Evolutionary conservation across 192 early-diverging fungal species (phyloP).

Genomic region (Coemansia sp.): DNA sequence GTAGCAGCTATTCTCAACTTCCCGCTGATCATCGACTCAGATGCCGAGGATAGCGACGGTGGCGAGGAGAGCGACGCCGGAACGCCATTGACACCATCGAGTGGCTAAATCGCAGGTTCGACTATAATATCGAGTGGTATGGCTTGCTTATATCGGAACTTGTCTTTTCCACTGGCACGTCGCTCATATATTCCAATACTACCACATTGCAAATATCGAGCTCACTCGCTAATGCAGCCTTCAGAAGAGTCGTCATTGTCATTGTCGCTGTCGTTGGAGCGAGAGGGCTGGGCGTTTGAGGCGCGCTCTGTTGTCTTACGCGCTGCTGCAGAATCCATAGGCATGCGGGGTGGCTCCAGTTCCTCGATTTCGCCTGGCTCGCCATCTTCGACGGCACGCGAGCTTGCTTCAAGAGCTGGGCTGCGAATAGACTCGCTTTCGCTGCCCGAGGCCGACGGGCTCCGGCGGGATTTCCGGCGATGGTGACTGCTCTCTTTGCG

Average conservation of each 20-base stretch:
- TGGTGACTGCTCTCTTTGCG: not conserved
- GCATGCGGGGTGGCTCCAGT: not conserved
- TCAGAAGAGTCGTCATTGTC: not conserved
- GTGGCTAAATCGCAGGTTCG: not conserved
- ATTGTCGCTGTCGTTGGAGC: not conserved
- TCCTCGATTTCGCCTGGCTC: conserved; percentile 57
- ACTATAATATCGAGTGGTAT: no score
- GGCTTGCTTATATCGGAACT: no score
- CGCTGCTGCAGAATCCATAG: not conserved
- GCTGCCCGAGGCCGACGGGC: conserved; percentile 6
- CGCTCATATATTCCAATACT: no score
- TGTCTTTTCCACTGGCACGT: no score
- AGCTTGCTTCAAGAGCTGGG: not conserved
- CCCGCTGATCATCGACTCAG: conserved; percentile 85
- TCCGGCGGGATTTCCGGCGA: conserved; percentile 2
- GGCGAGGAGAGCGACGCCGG: conserved; percentile 19
- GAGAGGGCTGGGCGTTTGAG: not conserved
- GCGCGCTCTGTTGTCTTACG: not conserved
- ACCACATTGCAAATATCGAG: no score
- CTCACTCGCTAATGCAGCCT: conserved; percentile 8
- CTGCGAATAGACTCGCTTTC: not conserved
- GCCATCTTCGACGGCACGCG: conserved; percentile 36
- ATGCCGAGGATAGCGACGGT: conserved; percentile 54
- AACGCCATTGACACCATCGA: not conserved
- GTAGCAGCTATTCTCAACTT: conserved; percentile 94